phyloP scores from a whole-genome alignment of 495 filamentous ascomycete species.

The Cryomyces antarcticus region DNA sequence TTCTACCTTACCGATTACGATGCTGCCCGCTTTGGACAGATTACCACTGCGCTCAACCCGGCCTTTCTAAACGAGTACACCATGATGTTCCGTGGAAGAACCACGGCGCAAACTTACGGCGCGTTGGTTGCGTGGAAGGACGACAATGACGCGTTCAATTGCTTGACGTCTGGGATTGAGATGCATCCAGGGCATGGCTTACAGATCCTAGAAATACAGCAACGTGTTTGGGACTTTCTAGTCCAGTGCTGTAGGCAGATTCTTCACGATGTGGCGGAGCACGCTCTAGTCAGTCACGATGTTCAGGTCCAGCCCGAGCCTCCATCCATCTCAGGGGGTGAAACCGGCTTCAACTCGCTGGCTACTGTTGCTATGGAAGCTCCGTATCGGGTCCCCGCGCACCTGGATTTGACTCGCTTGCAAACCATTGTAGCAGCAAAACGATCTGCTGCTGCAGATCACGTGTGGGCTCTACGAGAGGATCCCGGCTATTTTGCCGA shows the following conservation, averaged over 20 bases:
- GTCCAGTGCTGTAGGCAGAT: slow-evolving; percentile 19
- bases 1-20: slow-evolving; percentile 24
- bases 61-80: slow-evolving; percentile 19
- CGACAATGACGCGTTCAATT: slow-evolving; percentile 17
- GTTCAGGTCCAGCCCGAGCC: slow-evolving; percentile 15
- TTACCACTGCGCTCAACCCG: slow-evolving; percentile 14
- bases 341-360: slow-evolving; percentile 12
- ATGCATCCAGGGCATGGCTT: slow-evolving; percentile 25
- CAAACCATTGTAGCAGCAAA: slow-evolving; percentile 21
- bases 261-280: slow-evolving; percentile 22
- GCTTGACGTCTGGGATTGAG: slow-evolving; percentile 10
- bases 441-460: slow-evolving; percentile 23
- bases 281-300: slow-evolving; percentile 4
- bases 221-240: slow-evolving; percentile 24
- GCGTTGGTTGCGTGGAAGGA: slow-evolving; percentile 23
- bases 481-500: slow-evolving; percentile 32
- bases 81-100: slow-evolving; percentile 23
- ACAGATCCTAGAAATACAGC: slow-evolving; percentile 25
- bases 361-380: slow-evolving; percentile 22
- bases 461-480: slow-evolving; percentile 31
- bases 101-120: slow-evolving; percentile 23
- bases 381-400: slow-evolving; percentile 23
- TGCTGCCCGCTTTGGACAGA: slow-evolving; percentile 11
- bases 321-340: slow-evolving; percentile 1
- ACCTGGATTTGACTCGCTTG: slow-evolving; percentile 22